These are phyloP conservation scores for Coelastrella sp. DNA, from an alignment of 139 green algal species.

Conservation along the genomic window DNA sequence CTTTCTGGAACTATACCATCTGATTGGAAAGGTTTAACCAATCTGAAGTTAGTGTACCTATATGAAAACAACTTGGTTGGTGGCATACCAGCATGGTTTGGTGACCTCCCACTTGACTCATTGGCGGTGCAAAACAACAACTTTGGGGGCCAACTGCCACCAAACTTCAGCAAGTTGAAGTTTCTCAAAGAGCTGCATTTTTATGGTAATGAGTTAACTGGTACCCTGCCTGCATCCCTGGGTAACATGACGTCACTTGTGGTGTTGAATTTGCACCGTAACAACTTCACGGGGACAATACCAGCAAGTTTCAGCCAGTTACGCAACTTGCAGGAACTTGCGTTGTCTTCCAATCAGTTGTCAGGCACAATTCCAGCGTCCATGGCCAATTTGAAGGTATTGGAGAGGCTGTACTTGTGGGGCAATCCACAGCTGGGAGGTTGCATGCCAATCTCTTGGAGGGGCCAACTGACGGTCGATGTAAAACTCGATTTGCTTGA, in stretches of 20 bases:
- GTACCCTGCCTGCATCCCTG: too few relatives aligned
- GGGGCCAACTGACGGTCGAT: too few relatives aligned
- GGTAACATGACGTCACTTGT: too few relatives aligned
- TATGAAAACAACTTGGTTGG: background rate
- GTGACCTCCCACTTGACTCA: background rate
- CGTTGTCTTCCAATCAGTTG: too few relatives aligned
- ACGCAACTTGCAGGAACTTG: background rate
- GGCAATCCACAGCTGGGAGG: too few relatives aligned
- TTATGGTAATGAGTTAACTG: background rate
- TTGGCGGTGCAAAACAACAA: background rate
- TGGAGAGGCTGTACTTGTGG: too few relatives aligned
- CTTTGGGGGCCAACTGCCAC: background rate
- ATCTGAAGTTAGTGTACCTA: background rate
- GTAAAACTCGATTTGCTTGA: too few relatives aligned
- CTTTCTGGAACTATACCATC: constrained; percentile 11
- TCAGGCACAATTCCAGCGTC: too few relatives aligned
- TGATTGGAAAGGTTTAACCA: background rate
- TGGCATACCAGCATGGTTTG: background rate
- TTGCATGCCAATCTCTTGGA: too few relatives aligned
- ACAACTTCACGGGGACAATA: too few relatives aligned
- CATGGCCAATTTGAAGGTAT: too few relatives aligned
- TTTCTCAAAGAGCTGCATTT: background rate
- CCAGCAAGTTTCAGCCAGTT: background rate
- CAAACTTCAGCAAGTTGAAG: background rate
- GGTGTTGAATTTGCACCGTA: too few relatives aligned